These are phyloP conservation scores for Euphorbia lathyris DNA, from an alignment of 345 rosid species.

Conservation along the genomic window DNA sequence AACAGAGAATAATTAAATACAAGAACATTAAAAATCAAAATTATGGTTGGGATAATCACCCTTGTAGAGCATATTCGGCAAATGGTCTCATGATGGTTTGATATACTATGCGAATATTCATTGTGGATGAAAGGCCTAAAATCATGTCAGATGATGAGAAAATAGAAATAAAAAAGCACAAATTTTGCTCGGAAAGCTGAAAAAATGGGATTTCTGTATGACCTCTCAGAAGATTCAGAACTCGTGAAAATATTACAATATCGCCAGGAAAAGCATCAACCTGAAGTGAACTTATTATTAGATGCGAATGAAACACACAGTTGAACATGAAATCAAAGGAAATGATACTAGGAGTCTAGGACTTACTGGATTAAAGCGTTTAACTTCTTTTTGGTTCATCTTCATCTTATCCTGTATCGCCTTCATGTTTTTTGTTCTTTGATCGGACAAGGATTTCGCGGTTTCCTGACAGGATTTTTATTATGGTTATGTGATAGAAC, in stretches of 20 bases:
- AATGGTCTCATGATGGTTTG: slow-evolving; percentile 95
- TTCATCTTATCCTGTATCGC: slow-evolving; percentile 88
- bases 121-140: slow-evolving; percentile 83
- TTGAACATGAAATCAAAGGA: slow-evolving; percentile 10
- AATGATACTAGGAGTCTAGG: slow-evolving; percentile 20
- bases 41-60: slow-evolving; percentile 46
- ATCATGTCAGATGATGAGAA: slow-evolving; percentile 7
- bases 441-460: slow-evolving; percentile 61
- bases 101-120: slow-evolving; percentile 79
- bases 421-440: slow-evolving; percentile 78
- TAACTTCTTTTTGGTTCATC: slow-evolving; percentile 69
- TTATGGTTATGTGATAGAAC: slow-evolving; percentile 10
- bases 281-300: slow-evolving; percentile 36
- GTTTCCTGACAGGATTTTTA: slow-evolving; percentile 56
- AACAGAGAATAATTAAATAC: slow-evolving; percentile 10
- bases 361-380: slow-evolving; percentile 91
- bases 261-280: slow-evolving; percentile 99
- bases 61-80: slow-evolving; percentile 86
- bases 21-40: slow-evolving; percentile 2
- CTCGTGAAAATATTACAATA: slow-evolving; percentile 88
- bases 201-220: slow-evolving; percentile 18
- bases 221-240: slow-evolving; percentile 96
- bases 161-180: slow-evolving; percentile 8
- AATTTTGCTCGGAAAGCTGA: slow-evolving; percentile 19
- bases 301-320: slow-evolving; percentile 10